Evolutionary conservation across 768 basidiomycete species (phyloP).

Genomic region (Phanerochaete carnosa): DNA sequence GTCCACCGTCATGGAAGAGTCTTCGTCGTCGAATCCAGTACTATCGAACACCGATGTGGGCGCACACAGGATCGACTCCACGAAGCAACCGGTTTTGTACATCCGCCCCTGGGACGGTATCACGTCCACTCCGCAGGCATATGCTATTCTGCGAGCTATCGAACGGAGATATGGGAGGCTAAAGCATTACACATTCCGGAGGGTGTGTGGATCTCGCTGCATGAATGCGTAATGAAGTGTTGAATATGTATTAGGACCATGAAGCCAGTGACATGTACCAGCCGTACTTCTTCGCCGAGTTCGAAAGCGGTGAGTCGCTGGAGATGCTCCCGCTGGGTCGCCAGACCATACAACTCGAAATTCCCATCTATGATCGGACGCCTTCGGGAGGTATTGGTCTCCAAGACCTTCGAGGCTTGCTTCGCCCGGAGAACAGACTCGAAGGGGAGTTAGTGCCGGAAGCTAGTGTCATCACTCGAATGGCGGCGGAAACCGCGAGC

Average conservation of each 20-base stretch:
- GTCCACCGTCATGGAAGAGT: not conserved
- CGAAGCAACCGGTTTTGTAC: not conserved
- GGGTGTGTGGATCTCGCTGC: slow-evolving; percentile 1
- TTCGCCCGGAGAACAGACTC: not conserved
- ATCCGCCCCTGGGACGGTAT: slow-evolving; percentile 7
- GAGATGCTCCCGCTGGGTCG: not conserved
- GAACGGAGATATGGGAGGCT: slow-evolving; percentile 10
- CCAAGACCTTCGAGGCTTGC: not conserved
- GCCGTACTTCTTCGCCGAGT: not conserved
- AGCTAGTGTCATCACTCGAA: not conserved
- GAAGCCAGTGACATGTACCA: slow-evolving; percentile 4
- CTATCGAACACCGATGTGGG: not conserved
- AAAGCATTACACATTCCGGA: not conserved
- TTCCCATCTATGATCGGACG: not conserved
- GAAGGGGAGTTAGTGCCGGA: not conserved
- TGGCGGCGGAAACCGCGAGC: not conserved
- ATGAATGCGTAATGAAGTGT: not conserved
- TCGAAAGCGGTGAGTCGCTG: not conserved
- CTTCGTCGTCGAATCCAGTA: not conserved
- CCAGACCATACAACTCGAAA: not conserved
- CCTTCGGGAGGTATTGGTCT: not conserved
- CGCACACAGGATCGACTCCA: not conserved
- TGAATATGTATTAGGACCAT: not conserved
- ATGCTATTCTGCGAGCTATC: slow-evolving; percentile 8
- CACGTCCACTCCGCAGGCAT: slow-evolving; percentile 8